phyloP scores from a whole-genome alignment of 108 stramenopile species.

The Nannochloropsis granulata region DNA sequence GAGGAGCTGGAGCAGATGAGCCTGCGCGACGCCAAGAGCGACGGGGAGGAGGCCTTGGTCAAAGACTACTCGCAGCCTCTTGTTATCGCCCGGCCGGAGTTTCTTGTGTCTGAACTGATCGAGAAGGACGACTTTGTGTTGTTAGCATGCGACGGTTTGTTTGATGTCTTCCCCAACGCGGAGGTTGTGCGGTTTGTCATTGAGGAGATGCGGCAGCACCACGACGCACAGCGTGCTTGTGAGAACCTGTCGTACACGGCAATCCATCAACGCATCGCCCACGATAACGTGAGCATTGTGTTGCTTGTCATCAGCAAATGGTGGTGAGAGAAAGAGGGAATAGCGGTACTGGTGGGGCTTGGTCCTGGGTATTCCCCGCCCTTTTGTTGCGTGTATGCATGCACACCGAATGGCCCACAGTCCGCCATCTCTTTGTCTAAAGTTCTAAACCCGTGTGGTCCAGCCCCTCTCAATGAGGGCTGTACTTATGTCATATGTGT shows the following conservation, averaged over 20 bases:
- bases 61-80: constrained; percentile 1
- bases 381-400: no score
- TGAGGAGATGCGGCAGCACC: constrained; percentile 29
- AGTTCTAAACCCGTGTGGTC: no score
- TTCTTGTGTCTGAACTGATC: constrained; percentile 48
- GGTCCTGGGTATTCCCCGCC: no score
- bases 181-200: constrained; percentile 44
- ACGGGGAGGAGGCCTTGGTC: neutral
- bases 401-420: no score
- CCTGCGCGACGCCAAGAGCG: neutral
- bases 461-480: no score
- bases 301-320: constrained; percentile 29
- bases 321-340: neutral
- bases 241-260: constrained; percentile 26
- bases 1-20: constrained; percentile 17
- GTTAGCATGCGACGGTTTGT: constrained; percentile 91
- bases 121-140: constrained; percentile 84
- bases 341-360: no score
- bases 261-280: constrained; percentile 28
- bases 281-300: constrained; percentile 37
- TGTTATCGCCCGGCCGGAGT: constrained; percentile 12
- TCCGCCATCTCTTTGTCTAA: no score
- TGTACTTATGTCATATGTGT: no score
- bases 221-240: constrained; percentile 34
- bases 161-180: constrained; percentile 86